These are phyloP conservation scores for Microbotryum silenes-acaulis DNA, from an alignment of 1,284 basidiomycete species.

Conservation along the genomic window DNA sequence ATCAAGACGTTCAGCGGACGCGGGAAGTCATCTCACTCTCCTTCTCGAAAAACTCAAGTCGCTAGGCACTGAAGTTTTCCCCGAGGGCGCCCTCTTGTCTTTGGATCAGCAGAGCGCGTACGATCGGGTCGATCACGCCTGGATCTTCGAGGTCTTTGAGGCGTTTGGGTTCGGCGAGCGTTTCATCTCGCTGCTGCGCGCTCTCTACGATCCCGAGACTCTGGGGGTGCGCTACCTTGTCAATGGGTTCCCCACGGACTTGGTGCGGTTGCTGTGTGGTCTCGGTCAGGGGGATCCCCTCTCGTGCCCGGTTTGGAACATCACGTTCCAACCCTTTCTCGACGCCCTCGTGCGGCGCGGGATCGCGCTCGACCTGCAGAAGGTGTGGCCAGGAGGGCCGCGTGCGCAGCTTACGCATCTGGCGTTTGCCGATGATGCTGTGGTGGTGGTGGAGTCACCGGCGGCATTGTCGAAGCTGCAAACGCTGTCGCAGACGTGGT, in stretches of 20 bases:
- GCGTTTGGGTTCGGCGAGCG: neutral
- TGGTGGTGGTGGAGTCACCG: neutral
- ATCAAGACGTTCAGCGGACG: neutral
- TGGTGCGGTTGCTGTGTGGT: neutral
- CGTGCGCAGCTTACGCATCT: neutral
- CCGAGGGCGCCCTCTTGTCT: neutral
- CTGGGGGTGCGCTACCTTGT: constrained; percentile 2
- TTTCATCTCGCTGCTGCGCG: neutral
- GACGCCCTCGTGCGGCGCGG: neutral
- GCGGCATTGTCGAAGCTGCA: neutral
- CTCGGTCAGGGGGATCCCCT: constrained; percentile 6
- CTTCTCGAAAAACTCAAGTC: neutral
- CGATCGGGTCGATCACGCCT: constrained; percentile 2
- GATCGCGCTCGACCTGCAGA: neutral
- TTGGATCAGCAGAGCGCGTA: constrained; percentile 4
- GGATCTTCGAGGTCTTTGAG: constrained; percentile 2
- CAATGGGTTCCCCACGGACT: neutral
- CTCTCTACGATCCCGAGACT: neutral
- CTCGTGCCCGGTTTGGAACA: constrained; percentile 1
- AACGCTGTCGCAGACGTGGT: neutral
- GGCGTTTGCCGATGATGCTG: constrained; percentile 8
- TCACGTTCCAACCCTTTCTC: constrained; percentile 9
- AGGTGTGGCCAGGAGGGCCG: neutral
- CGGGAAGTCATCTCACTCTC: constrained; percentile 1
- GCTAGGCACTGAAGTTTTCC: neutral